Evolutionary conservation across 306 rosid species (phyloP), one percentile per base, ranked within the genome.

Genomic region (Quercus suber): DNA sequence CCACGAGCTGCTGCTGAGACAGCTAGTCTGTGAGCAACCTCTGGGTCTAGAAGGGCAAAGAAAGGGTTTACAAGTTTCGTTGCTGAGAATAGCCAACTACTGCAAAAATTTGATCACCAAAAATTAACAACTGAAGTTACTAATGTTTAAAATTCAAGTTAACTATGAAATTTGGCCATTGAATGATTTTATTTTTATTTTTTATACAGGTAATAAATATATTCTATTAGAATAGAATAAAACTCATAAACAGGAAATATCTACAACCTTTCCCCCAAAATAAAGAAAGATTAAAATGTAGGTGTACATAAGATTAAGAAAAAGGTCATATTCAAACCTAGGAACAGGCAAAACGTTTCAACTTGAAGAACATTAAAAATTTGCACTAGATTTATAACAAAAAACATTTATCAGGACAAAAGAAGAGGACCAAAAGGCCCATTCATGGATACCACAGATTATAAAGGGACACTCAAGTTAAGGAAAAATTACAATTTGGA

Each of bases 41-140:
- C 98, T 3, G 98, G 90, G 68, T 94, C 98, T 85, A 94, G 80
- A 86, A 94, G 90, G 61, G 98, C 94, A 6, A 94, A 94, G 80
- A 92, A 88, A 13, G 97, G 98, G 79, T 94, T 94, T 79, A 92
- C 97, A 52, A 92, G 89, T 89, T 90, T 95, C 68, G 98, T 92
- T 59, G 98, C 99, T 20, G 95, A 87, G 92, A 95, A 95, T 81
- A 95, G 84, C 99, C 99, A 95, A 69, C 98, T 93, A 79, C 99
- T 95, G 97, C 86, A 89, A 79, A 82, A 65, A 57, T 55, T 70
- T 73, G 57, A 86, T 76, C 65, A 21, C 69, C 72, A 81, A 19
- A 77, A 65, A 85, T 82, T 63, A 80, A 83, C 76, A 56, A 80
- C 72, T 81, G 15, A 73, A 58, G 72, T 37, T 77, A 31, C 53